Percentiles rank a stretch among this genome's conserved stretches.
Conservation (phyloP, 2,329 filamentous ascomycete species). For the Fusarium papillatum region DNA sequence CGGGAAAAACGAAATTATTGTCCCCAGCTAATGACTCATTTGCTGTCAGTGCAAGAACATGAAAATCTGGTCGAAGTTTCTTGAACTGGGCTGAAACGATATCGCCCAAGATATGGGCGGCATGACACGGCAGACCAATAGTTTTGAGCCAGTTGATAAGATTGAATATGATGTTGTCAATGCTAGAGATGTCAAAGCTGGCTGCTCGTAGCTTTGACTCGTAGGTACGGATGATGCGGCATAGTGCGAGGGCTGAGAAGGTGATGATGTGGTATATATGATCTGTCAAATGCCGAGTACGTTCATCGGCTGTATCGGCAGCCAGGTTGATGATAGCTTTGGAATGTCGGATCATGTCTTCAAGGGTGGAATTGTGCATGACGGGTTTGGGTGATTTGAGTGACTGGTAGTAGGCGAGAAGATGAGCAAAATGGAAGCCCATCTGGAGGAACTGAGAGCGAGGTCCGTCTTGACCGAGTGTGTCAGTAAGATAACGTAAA, state of each 20-base stretch:
- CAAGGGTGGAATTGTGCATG: constrained; percentile 22
- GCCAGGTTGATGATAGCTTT: constrained; percentile 45
- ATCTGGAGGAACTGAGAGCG: constrained; percentile 48
- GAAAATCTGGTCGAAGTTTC: constrained; percentile 34
- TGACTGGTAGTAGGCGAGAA: constrained; percentile 40
- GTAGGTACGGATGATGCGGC: constrained; percentile 39
- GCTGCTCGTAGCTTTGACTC: constrained; percentile 30
- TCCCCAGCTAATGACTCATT: neutral
- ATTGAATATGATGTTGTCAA: constrained; percentile 33
- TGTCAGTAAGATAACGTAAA: neutral
- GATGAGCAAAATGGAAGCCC: constrained; percentile 46
- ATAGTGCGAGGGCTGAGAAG: constrained; percentile 43
- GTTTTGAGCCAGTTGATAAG: constrained; percentile 42
- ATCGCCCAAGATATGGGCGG: constrained; percentile 40
- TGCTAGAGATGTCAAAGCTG: constrained; percentile 16
- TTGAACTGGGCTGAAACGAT: constrained; percentile 40
- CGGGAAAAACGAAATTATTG: neutral
- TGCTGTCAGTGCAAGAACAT: neutral
- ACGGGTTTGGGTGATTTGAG: constrained; percentile 31
- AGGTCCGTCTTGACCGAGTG: constrained; percentile 33
- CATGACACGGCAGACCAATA: constrained; percentile 43
- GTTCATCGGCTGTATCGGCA: constrained; percentile 45
- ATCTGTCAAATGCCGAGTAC: constrained; percentile 45
- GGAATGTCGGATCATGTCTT: constrained; percentile 41
- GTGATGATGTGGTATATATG: constrained; percentile 47